Percentiles rank a stretch among this genome's conserved stretches.
Conservation (phyloP, 179 eudicot species). For the Dionaea muscipula region DNA sequence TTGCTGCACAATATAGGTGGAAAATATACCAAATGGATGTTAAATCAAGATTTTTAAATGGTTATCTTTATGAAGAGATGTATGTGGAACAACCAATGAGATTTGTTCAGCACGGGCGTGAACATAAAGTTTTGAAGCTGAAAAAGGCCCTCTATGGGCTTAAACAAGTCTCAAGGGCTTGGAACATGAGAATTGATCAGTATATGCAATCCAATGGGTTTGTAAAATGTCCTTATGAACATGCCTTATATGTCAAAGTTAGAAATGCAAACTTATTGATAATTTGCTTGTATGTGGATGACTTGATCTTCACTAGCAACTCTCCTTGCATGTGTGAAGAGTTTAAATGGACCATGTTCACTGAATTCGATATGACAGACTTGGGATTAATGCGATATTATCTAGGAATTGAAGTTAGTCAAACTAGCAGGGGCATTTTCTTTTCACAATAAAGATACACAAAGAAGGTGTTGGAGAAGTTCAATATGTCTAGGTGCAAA, state of each 20-base stretch:
- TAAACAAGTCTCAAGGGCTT: neutral
- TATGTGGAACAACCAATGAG: neutral
- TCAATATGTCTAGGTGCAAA: neutral
- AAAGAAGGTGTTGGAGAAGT: neutral
- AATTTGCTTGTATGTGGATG: neutral
- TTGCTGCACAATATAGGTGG: neutral
- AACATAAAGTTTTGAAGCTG: conserved; percentile 1
- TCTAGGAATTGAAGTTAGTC: neutral
- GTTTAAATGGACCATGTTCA: neutral
- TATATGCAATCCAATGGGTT: neutral
- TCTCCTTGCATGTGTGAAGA: neutral
- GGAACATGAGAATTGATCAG: neutral
- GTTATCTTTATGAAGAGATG: neutral
- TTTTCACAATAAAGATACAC: neutral
- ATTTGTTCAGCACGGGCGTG: neutral
- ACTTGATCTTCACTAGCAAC: neutral
- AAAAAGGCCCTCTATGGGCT: neutral
- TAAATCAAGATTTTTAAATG: neutral
- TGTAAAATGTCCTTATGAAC: neutral
- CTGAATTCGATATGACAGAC: neutral
- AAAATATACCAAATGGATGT: conserved; percentile 10
- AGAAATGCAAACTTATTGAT: neutral
- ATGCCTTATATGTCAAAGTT: neutral
- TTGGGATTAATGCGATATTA: neutral
- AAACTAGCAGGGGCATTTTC: neutral